A percentile compares a stretch with the other conserved stretches of the same genome.
Evolutionary conservation across 352 stramenopile species (phyloP).

Genomic region (Globisporangium cystogenes): DNA sequence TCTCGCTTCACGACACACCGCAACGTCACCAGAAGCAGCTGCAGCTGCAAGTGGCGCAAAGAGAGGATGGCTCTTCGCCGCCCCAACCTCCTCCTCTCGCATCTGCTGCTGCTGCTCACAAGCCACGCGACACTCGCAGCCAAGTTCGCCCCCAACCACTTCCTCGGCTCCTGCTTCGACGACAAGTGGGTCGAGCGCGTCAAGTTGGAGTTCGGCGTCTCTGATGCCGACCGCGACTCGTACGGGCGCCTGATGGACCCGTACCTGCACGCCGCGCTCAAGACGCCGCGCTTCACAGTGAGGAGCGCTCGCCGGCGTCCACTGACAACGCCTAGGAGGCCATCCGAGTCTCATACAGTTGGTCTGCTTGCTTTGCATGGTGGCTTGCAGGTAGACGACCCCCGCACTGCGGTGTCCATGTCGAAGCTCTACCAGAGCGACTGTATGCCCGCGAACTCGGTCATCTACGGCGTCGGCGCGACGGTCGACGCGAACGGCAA

Average conservation of each 20-base stretch:
- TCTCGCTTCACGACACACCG: too few relatives aligned
- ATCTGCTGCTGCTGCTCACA: neutral
- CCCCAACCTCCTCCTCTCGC: neutral
- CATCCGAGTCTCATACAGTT: neutral
- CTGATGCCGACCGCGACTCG: slow-evolving; percentile 13
- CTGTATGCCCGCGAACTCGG: slow-evolving; percentile 17
- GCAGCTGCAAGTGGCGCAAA: too few relatives aligned
- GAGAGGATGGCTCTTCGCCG: neutral
- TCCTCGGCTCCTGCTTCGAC: slow-evolving; percentile 35
- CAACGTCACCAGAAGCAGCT: too few relatives aligned
- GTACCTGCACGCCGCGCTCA: slow-evolving; percentile 28
- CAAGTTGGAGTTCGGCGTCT: slow-evolving; percentile 22
- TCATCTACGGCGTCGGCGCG: slow-evolving; percentile 30
- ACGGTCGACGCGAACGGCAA: slow-evolving; percentile 19
- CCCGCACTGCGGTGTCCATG: slow-evolving; percentile 16
- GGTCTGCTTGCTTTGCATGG: neutral
- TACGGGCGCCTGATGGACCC: slow-evolving; percentile 19
- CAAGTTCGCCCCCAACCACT: slow-evolving; percentile 26
- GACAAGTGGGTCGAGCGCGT: slow-evolving; percentile 24
- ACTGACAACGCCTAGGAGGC: too few relatives aligned
- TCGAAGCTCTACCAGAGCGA: slow-evolving; percentile 22
- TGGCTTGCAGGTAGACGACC: slow-evolving; percentile 17
- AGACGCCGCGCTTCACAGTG: slow-evolving; percentile 25
- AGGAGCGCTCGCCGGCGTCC: too few relatives aligned
- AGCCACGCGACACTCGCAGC: slow-evolving; percentile 2